Percentiles rank a stretch among this genome's conserved stretches.
Evolutionary conservation across 805 yeast species (phyloP).

Genomic region (Yamadazyma insecticola): DNA sequence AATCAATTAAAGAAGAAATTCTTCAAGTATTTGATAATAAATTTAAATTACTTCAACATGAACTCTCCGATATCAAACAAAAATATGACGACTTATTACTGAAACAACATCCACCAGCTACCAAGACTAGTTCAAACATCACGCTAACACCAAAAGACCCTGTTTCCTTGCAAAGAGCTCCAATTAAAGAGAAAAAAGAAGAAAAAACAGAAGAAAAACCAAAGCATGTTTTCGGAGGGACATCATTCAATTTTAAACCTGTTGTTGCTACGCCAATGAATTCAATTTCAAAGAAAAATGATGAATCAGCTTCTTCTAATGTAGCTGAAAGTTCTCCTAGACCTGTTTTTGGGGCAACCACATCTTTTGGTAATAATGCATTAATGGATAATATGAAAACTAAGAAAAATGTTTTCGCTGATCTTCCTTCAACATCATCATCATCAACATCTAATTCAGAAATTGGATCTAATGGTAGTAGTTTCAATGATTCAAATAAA

Average conservation of each 20-base stretch:
- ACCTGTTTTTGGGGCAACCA: slow-evolving; percentile 38
- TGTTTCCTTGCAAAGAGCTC: slow-evolving; percentile 1
- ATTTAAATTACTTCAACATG: slow-evolving; percentile 16
- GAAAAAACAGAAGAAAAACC: slow-evolving; percentile 3
- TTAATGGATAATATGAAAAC: slow-evolving; percentile 20
- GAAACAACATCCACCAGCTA: slow-evolving; percentile 8
- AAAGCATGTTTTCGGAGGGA: slow-evolving; percentile 18
- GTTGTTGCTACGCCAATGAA: slow-evolving; percentile 13
- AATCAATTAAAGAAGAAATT: slow-evolving; percentile 28
- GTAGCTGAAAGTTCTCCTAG: slow-evolving; percentile 1
- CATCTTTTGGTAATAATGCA: slow-evolving; percentile 31
- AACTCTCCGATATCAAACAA: slow-evolving; percentile 15
- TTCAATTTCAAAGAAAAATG: slow-evolving; percentile 8
- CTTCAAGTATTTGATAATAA: slow-evolving; percentile 16
- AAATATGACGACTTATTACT: slow-evolving; percentile 6
- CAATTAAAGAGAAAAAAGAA: background rate
- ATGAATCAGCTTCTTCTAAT: slow-evolving; percentile 1
- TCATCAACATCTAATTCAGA: slow-evolving; percentile 6
- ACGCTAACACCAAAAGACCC: too few species aligned
- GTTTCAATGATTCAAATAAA: slow-evolving; percentile 1
- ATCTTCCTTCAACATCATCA: slow-evolving; percentile 9
- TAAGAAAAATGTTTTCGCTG: slow-evolving; percentile 23
- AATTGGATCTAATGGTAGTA: slow-evolving; percentile 8
- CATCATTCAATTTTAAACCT: slow-evolving; percentile 13
- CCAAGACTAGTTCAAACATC: slow-evolving; percentile 6